phyloP scores from a whole-genome alignment of 768 basidiomycete genomes.

The Mycena epipterygia region DNA sequence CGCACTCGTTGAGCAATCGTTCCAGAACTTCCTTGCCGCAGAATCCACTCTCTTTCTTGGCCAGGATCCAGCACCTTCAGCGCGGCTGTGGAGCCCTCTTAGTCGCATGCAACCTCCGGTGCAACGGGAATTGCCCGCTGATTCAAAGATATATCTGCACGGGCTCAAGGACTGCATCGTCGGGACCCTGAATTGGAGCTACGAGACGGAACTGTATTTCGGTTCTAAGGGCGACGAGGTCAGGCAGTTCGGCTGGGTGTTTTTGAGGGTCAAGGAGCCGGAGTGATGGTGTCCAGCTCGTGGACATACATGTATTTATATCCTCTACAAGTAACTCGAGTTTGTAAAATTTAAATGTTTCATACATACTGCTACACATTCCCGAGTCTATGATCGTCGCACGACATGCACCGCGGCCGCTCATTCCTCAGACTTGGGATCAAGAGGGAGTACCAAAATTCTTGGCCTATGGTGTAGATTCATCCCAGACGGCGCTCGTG shows the following conservation, averaged over 20 bases:
- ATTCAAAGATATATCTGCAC: slow-evolving; percentile 54
- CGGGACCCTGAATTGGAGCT: slow-evolving; percentile 50
- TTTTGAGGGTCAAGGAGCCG: too few relatives aligned
- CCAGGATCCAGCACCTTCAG: neutral
- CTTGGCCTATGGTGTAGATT: too few relatives aligned
- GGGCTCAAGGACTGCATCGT: slow-evolving; percentile 68
- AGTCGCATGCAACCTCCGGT: slow-evolving; percentile 15
- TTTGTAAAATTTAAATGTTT: too few relatives aligned
- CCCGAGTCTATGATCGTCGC: too few relatives aligned
- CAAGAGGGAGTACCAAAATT: too few relatives aligned
- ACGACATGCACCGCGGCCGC: too few relatives aligned
- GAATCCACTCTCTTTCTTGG: slow-evolving; percentile 40
- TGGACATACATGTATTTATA: too few relatives aligned
- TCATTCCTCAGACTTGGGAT: too few relatives aligned
- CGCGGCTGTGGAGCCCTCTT: slow-evolving; percentile 36
- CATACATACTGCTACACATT: too few relatives aligned
- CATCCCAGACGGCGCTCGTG: too few relatives aligned
- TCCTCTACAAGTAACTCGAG: too few relatives aligned
- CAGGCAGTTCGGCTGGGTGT: slow-evolving; percentile 33
- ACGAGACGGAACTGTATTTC: slow-evolving; percentile 34
- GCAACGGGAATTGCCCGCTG: slow-evolving; percentile 9
- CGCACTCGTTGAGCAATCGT: slow-evolving; percentile 52
- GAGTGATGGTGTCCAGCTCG: too few relatives aligned
- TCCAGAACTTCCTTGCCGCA: slow-evolving; percentile 50
- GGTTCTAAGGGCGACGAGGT: slow-evolving; percentile 32